Percentiles rank a stretch among this genome's conserved stretches.
phyloP scores from a whole-genome alignment of 2,329 filamentous ascomycete species.

The Cladophialophora immunda region DNA sequence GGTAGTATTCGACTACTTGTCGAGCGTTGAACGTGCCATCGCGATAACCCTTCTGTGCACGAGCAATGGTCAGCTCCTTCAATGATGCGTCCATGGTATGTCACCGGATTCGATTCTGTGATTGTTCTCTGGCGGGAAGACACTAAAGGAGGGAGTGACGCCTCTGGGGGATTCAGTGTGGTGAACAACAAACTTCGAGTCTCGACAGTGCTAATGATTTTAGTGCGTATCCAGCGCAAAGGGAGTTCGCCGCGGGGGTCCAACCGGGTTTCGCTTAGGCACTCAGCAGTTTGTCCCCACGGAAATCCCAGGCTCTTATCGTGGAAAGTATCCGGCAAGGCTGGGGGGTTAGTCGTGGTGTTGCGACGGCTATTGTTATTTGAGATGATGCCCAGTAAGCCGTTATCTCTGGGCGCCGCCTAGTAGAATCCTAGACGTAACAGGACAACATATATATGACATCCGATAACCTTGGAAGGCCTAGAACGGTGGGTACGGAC shows the following conservation, averaged over 20 bases:
- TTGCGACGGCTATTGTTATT: neutral
- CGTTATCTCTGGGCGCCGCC: constrained; percentile 3
- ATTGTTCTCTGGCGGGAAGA: neutral
- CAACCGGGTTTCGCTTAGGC: neutral
- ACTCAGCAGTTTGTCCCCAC: neutral
- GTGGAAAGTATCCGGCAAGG: constrained; percentile 10
- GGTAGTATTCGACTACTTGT: constrained; percentile 28
- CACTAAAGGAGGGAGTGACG: neutral
- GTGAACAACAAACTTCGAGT: neutral
- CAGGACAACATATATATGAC: neutral
- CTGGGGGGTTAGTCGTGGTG: neutral
- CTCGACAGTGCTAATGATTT: neutral
- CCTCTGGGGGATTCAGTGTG: neutral
- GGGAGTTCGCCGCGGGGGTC: constrained; percentile 1
- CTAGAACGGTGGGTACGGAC: neutral
- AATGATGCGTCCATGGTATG: constrained; percentile 1
- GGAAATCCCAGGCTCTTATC: neutral
- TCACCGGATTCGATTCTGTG: neutral
- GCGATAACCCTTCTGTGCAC: constrained; percentile 26
- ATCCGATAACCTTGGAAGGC: neutral
- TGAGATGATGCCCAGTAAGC: neutral
- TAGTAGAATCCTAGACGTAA: no score
- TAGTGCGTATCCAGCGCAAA: constrained; percentile 1
- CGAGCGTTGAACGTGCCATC: constrained; percentile 23
- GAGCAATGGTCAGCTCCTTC: constrained; percentile 23